phyloP scores from a whole-genome alignment of 768 basidiomycete species.

The Gyrodon lividus region DNA sequence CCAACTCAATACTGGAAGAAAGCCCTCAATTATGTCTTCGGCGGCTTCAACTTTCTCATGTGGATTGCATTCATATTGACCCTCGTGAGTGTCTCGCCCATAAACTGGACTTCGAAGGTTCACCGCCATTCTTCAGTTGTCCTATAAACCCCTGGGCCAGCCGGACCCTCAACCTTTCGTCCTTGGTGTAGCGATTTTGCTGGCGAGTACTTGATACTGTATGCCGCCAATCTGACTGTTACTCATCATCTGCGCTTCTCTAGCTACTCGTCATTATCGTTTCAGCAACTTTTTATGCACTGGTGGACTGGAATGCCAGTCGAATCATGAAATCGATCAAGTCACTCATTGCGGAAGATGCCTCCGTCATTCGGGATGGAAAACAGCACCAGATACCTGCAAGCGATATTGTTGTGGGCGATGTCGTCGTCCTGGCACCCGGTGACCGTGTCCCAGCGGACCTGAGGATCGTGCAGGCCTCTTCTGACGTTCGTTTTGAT shows the following conservation, averaged over 20 bases:
- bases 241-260: slow-evolving; percentile 13
- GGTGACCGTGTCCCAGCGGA: slow-evolving; percentile 63
- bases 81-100: slow-evolving; percentile 28
- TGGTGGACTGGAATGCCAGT: slow-evolving; percentile 47
- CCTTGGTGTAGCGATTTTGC: slow-evolving; percentile 47
- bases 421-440: slow-evolving; percentile 46
- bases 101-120: neutral
- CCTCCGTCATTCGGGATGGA: slow-evolving; percentile 50
- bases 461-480: slow-evolving; percentile 48
- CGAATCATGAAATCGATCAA: slow-evolving; percentile 54
- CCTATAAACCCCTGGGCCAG: slow-evolving; percentile 48
- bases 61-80: slow-evolving; percentile 51
- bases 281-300: slow-evolving; percentile 46
- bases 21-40: slow-evolving; percentile 50
- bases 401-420: slow-evolving; percentile 55
- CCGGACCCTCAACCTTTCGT: slow-evolving; percentile 40
- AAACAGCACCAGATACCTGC: slow-evolving; percentile 46
- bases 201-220: slow-evolving; percentile 36
- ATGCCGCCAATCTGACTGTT: neutral
- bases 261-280: slow-evolving; percentile 41
- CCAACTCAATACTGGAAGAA: slow-evolving; percentile 48
- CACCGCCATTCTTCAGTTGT: slow-evolving; percentile 36
- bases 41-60: slow-evolving; percentile 56
- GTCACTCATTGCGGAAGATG: slow-evolving; percentile 57
- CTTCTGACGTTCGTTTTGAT: slow-evolving; percentile 50